These are phyloP conservation scores for Saccharomycopsis fermentans DNA, from an alignment of 805 yeast genomes.

Conservation along the genomic window DNA sequence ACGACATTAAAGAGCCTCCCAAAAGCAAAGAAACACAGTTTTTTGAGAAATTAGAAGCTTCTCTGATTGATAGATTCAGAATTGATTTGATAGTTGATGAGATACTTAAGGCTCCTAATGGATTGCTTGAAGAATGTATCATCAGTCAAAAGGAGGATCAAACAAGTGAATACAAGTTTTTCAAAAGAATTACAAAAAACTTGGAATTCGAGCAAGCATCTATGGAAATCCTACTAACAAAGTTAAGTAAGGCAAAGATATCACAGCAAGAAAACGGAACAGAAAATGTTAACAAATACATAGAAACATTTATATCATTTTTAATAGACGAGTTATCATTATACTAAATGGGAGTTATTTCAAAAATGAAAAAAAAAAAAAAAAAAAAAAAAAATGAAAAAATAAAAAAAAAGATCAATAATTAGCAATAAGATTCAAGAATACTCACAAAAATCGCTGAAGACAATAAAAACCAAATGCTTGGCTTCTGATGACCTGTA, in stretches of 20 bases:
- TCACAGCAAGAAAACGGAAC: not conserved
- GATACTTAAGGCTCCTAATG: not conserved
- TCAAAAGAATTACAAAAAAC: not conserved
- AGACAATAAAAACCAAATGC: not conserved
- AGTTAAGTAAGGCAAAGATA: not conserved
- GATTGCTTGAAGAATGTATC: not conserved
- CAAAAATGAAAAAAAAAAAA: too few relatives aligned
- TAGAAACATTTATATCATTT: not conserved
- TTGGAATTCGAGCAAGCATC: not conserved
- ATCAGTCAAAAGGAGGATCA: not conserved
- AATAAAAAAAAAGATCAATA: not conserved
- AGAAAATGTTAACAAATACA: not conserved
- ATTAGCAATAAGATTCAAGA: not conserved
- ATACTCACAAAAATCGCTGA: not conserved
- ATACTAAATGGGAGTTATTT: not conserved
- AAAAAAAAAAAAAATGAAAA: slow-evolving; percentile 1
- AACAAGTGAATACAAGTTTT: not conserved
- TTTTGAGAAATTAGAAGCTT: not conserved
- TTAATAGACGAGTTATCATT: not conserved
- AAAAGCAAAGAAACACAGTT: not conserved
- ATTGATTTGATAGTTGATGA: slow-evolving; percentile 1
- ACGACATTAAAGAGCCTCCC: not conserved
- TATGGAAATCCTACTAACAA: not conserved
- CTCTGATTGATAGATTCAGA: slow-evolving; percentile 4
- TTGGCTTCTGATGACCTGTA: not conserved